Conservation (phyloP, 1,284 basidiomycete genomes). For the Puccinia hordei region DNA sequence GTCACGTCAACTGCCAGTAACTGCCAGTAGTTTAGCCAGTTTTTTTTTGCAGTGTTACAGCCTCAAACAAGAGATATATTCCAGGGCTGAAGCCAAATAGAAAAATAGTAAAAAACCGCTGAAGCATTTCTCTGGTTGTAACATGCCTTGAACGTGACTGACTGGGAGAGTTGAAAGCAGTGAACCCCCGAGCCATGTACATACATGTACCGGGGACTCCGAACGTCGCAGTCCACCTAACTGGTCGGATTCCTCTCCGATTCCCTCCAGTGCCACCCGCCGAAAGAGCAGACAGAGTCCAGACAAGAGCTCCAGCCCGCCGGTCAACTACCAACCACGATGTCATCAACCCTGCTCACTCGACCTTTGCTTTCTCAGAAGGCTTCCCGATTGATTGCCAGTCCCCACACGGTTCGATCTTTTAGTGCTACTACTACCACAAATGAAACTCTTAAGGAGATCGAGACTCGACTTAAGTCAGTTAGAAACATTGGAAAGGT, state of each 20-base stretch:
- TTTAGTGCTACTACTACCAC: conserved; percentile 72
- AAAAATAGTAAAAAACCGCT: too few relatives aligned
- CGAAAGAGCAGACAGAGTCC: not conserved
- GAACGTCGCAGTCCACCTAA: not conserved
- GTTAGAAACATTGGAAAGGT: conserved; percentile 70
- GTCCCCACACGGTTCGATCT: conserved; percentile 60
- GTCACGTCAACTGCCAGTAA: too few relatives aligned
- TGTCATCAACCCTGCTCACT: conserved; percentile 34
- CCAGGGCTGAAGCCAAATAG: too few relatives aligned
- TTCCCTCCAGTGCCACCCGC: not conserved
- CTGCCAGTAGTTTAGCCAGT: too few relatives aligned
- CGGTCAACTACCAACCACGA: conserved; percentile 7
- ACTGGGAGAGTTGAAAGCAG: too few relatives aligned
- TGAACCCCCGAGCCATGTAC: not conserved
- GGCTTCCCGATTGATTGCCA: conserved; percentile 5
- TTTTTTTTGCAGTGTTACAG: too few relatives aligned
- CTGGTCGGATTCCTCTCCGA: not conserved
- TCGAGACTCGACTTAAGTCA: conserved; percentile 94
- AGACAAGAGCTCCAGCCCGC: not conserved
- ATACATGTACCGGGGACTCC: not conserved
- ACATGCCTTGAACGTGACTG: too few relatives aligned
- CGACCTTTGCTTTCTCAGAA: conserved; percentile 32
- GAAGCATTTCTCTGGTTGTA: too few relatives aligned
- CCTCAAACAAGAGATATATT: too few relatives aligned
- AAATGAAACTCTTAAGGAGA: conserved; percentile 96